Percentiles rank a stretch among this genome's conserved stretches.
These are phyloP conservation scores for Amanita inopinata DNA, from an alignment of 768 basidiomycete species.

Conservation along the genomic window DNA sequence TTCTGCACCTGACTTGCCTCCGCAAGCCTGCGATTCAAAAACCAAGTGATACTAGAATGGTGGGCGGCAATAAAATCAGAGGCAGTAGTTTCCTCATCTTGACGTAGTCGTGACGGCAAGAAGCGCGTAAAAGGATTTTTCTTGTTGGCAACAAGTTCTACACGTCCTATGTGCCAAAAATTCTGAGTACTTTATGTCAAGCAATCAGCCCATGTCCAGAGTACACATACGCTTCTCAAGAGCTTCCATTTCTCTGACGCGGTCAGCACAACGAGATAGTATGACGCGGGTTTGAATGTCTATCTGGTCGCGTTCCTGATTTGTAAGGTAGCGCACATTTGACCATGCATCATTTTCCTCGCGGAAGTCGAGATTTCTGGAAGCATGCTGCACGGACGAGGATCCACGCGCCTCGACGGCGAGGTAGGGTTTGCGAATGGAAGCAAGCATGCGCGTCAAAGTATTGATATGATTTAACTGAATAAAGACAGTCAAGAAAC, in stretches of 20 bases:
- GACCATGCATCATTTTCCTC: constrained; percentile 42
- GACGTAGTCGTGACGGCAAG: constrained; percentile 60
- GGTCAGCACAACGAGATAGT: constrained; percentile 74
- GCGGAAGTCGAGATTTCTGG: constrained; percentile 46
- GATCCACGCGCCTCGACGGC: constrained; percentile 55
- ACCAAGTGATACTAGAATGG: constrained; percentile 88
- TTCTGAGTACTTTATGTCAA: neutral
- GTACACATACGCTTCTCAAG: constrained; percentile 73
- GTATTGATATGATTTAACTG: constrained; percentile 69
- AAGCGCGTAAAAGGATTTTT: constrained; percentile 58
- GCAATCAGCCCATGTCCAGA: constrained; percentile 8
- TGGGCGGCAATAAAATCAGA: constrained; percentile 83
- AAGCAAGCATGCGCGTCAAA: constrained; percentile 59
- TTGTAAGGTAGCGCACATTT: constrained; percentile 62
- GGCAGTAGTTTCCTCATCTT: constrained; percentile 41
- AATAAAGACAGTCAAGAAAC: neutral
- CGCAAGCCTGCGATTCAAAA: constrained; percentile 71
- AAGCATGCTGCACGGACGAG: constrained; percentile 41
- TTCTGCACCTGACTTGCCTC: constrained; percentile 72
- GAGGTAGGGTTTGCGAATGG: constrained; percentile 81
- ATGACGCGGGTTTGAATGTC: constrained; percentile 88
- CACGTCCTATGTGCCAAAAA: constrained; percentile 45
- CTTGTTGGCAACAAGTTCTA: constrained; percentile 54
- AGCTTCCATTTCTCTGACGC: constrained; percentile 80
- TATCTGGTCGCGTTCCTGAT: constrained; percentile 92